These are phyloP conservation scores for Paspalum notatum DNA, from an alignment of 176 grass and related monocot species.

Conservation along the genomic window DNA sequence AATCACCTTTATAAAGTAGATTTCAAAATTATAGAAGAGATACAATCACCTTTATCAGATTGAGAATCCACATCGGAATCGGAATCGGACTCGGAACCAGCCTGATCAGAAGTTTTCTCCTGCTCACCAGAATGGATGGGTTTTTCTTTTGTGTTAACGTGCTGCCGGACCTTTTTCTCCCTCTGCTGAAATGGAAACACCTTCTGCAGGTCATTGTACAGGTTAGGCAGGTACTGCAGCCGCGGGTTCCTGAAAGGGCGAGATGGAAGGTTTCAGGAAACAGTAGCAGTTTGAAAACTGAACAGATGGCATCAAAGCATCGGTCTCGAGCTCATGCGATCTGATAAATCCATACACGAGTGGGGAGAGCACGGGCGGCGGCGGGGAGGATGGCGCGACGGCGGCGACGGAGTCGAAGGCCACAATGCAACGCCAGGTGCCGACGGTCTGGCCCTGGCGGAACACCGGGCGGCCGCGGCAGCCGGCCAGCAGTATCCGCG, in stretches of 20 bases:
- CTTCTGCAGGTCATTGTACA: conserved; percentile 50
- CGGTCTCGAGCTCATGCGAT: not conserved
- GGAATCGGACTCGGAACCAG: conserved; percentile 22
- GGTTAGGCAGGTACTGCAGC: conserved; percentile 41
- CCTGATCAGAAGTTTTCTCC: conserved; percentile 29
- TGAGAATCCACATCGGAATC: conserved; percentile 32
- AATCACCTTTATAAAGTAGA: conserved; percentile 34
- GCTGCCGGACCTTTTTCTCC: not conserved
- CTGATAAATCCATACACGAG: not conserved
- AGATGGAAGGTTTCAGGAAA: conserved; percentile 10
- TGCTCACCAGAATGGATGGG: not conserved
- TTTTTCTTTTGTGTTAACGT: conserved; percentile 10
- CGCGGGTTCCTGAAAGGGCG: conserved; percentile 50
- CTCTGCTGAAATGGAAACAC: conserved; percentile 46
- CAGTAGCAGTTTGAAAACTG: not conserved
- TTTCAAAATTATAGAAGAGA: conserved; percentile 10
- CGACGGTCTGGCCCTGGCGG: conserved; percentile 45
- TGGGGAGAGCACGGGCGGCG: conserved; percentile 41
- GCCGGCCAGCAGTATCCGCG: conserved; percentile 29
- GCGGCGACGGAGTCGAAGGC: conserved; percentile 54
- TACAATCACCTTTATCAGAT: conserved; percentile 40
- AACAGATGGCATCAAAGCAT: not conserved
- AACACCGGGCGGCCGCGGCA: conserved; percentile 40
- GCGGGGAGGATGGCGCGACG: conserved; percentile 29
- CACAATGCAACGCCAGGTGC: conserved; percentile 55